Conservation (phyloP, 2,329 filamentous ascomycete species). For the Bisporella sp. region DNA sequence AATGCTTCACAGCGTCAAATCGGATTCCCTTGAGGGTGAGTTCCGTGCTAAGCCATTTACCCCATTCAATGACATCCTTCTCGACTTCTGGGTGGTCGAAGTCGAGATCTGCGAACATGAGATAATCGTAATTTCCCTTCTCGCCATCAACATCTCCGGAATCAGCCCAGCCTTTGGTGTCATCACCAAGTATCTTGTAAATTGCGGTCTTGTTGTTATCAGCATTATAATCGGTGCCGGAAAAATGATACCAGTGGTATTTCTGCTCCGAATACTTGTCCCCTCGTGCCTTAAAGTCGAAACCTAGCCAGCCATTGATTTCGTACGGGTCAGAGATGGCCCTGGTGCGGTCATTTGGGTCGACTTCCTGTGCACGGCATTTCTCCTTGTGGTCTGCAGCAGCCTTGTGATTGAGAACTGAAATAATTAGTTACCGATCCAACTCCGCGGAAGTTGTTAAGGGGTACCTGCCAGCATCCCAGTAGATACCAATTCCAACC, state of each 20-base stretch:
- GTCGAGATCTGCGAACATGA: conserved; percentile 69
- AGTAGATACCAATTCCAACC: conserved; percentile 51
- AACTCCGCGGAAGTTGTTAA: background rate
- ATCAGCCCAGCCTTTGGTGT: conserved; percentile 55
- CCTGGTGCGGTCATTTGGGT: conserved; percentile 50
- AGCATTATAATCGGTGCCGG: conserved; percentile 60
- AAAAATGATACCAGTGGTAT: conserved; percentile 64
- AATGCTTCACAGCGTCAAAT: conserved; percentile 68
- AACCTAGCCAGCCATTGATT: conserved; percentile 63
- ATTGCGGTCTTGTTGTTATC: conserved; percentile 48
- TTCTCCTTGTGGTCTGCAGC: conserved; percentile 60
- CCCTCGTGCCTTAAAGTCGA: conserved; percentile 55
- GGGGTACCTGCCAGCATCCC: conserved; percentile 44
- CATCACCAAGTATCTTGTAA: conserved; percentile 55
- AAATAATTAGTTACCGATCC: no score
- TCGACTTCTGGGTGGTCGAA: conserved; percentile 57
- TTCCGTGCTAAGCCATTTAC: conserved; percentile 56
- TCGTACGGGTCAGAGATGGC: conserved; percentile 48
- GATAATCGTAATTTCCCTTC: conserved; percentile 62
- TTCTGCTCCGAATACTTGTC: conserved; percentile 53
- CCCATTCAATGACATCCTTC: conserved; percentile 59
- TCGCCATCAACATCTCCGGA: conserved; percentile 50
- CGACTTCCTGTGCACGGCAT: conserved; percentile 56
- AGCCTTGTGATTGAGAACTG: conserved; percentile 65
- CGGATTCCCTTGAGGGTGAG: conserved; percentile 59